A percentile compares a stretch with the other conserved stretches of the same genome.
Evolutionary conservation across 176 grass and related monocot genomes (phyloP).

Genomic region (Carex parvula): DNA sequence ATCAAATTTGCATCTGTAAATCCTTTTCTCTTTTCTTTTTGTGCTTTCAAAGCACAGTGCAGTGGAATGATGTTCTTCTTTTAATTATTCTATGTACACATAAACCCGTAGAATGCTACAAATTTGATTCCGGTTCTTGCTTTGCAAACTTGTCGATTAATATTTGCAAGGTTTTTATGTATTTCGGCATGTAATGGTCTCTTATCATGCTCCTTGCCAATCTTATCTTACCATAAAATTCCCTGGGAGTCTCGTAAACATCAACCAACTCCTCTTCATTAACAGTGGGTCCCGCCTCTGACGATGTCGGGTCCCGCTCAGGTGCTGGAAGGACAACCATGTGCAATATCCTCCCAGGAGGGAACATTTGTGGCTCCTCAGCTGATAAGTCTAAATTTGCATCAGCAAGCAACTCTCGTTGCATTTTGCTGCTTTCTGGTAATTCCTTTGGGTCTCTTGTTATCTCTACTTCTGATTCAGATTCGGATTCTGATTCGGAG

Average conservation of each 20-base stretch:
- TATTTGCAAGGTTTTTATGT: conserved; percentile 68
- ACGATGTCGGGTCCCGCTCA: conserved; percentile 20
- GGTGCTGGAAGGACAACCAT: conserved; percentile 59
- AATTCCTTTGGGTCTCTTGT: conserved; percentile 10
- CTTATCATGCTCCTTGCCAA: conserved; percentile 70
- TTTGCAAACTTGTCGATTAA: conserved; percentile 57
- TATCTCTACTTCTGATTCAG: not conserved
- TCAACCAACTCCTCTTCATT: conserved; percentile 42
- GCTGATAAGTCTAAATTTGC: not conserved
- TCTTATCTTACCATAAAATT: conserved; percentile 80
- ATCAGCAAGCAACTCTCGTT: not conserved
- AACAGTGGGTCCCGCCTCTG: conserved; percentile 5
- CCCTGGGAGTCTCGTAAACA: conserved; percentile 68
- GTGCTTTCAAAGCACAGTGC: not conserved
- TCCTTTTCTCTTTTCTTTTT: not conserved
- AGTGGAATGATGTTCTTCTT: not conserved
- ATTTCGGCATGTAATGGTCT: conserved; percentile 94
- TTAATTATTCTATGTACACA: conserved; percentile 17
- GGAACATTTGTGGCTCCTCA: conserved; percentile 52
- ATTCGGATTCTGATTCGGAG: conserved; percentile 11
- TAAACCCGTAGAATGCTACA: not conserved
- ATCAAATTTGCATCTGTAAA: not conserved
- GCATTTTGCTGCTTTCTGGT: conserved; percentile 13
- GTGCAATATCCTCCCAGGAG: conserved; percentile 89
- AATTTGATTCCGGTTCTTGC: conserved; percentile 15